These are phyloP conservation scores for Fusarium cyanostomum DNA, from an alignment of 2,329 filamentous ascomycete genomes.

Conservation along the genomic window DNA sequence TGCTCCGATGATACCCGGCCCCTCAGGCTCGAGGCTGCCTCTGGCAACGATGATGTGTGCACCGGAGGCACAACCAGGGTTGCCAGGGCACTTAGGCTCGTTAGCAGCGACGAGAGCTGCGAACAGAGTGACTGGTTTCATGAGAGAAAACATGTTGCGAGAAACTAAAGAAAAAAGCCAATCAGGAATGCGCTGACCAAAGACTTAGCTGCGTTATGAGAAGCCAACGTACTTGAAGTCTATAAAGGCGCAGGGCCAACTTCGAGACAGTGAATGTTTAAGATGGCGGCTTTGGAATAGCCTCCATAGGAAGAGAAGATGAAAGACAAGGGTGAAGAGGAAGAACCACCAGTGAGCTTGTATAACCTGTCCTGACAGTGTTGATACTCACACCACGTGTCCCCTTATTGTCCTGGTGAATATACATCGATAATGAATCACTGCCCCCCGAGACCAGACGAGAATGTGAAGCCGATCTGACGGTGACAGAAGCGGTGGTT, in stretches of 20 bases:
- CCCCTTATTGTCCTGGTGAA: neutral
- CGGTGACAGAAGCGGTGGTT: neutral
- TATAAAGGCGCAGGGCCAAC: neutral
- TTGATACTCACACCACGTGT: neutral
- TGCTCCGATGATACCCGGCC: slow-evolving; percentile 35
- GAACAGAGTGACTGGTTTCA: slow-evolving; percentile 2
- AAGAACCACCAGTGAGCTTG: neutral
- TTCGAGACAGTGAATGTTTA: neutral
- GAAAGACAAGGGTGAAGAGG: neutral
- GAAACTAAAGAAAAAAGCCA: neutral
- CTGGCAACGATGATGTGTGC: slow-evolving; percentile 36
- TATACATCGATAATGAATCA: neutral
- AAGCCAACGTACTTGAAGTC: neutral
- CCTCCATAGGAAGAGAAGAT: neutral
- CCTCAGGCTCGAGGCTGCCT: slow-evolving; percentile 32
- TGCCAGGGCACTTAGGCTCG: neutral
- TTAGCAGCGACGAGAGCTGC: neutral
- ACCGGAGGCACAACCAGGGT: slow-evolving; percentile 17
- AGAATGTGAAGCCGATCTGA: neutral
- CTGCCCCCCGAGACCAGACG: neutral
- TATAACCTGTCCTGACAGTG: neutral
- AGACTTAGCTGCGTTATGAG: fast-evolving
- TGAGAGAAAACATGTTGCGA: slow-evolving; percentile 12
- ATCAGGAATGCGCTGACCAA: neutral
- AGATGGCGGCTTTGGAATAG: neutral